Evolutionary conservation across 108 stramenopile species (phyloP).

Genomic region (Fragilaria radians): DNA sequence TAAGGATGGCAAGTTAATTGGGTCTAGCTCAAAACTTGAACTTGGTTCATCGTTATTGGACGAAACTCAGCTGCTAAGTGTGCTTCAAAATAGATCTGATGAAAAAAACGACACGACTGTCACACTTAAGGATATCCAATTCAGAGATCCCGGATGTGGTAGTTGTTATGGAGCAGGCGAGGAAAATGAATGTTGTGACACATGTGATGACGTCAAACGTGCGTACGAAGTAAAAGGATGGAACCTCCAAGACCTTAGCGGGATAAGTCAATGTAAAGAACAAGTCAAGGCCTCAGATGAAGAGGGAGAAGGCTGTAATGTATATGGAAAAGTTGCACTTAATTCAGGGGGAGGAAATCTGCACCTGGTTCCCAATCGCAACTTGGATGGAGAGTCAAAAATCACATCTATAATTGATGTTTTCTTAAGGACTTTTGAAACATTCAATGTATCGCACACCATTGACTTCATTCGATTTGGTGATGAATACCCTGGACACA

Average conservation of each 20-base stretch:
- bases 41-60: conserved; percentile 67
- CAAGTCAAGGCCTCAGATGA: conserved; percentile 25
- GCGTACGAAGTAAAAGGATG: conserved; percentile 88
- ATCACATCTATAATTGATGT: conserved; percentile 26
- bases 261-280: conserved; percentile 55
- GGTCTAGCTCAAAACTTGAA: conserved; percentile 29
- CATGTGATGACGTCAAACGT: conserved; percentile 91
- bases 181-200: conserved; percentile 91
- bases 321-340: conserved; percentile 84
- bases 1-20: conserved; percentile 23
- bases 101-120: conserved; percentile 15
- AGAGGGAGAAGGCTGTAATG: conserved; percentile 88
- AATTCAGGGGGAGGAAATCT: conserved; percentile 87
- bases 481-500: conserved; percentile 45
- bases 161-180: conserved; percentile 95
- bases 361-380: conserved; percentile 88
- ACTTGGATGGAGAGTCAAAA: conserved; percentile 25
- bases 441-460: conserved; percentile 89
- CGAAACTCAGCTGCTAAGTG: conserved; percentile 35
- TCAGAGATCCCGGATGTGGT: conserved; percentile 66
- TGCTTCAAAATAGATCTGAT: background rate
- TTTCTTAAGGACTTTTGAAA: conserved; percentile 55
- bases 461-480: conserved; percentile 89
- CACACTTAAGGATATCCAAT: conserved; percentile 6
- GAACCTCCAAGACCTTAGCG: conserved; percentile 48